phyloP scores from a whole-genome alignment of 352 stramenopile genomes.

The Pythium inflatum region DNA sequence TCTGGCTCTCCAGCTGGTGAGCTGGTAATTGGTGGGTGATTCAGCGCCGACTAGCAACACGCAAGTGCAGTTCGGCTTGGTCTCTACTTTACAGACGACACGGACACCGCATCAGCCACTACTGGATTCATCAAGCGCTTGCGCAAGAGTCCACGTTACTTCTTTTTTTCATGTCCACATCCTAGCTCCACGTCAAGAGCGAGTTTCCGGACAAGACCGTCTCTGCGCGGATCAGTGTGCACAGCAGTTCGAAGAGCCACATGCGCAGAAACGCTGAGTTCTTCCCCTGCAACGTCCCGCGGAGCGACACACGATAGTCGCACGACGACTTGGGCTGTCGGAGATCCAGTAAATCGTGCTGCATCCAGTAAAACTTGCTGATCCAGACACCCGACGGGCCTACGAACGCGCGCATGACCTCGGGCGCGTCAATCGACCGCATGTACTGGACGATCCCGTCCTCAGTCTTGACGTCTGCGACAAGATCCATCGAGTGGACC shows the following conservation, averaged over 20 bases:
- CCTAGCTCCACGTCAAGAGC: too few species aligned
- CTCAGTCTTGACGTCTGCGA: background rate
- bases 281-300: background rate
- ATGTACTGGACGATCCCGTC: background rate
- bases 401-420: background rate
- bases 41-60: too few species aligned
- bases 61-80: too few species aligned
- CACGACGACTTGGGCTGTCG: background rate
- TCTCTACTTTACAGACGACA: too few species aligned
- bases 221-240: background rate
- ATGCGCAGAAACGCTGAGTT: background rate
- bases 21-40: too few species aligned
- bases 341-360: background rate
- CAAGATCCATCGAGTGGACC: constrained; percentile 15
- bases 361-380: background rate
- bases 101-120: too few species aligned
- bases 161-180: too few species aligned
- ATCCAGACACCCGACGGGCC: background rate
- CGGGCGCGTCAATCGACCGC: background rate
- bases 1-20: too few species aligned
- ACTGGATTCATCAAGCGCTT: too few species aligned
- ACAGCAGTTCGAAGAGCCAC: background rate
- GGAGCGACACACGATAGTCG: background rate
- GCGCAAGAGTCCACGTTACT: too few species aligned
- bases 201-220: too few species aligned